These are phyloP conservation scores for Zymoseptoria tritici DNA, from an alignment of 2,329 filamentous ascomycete species.

Conservation along the genomic window DNA sequence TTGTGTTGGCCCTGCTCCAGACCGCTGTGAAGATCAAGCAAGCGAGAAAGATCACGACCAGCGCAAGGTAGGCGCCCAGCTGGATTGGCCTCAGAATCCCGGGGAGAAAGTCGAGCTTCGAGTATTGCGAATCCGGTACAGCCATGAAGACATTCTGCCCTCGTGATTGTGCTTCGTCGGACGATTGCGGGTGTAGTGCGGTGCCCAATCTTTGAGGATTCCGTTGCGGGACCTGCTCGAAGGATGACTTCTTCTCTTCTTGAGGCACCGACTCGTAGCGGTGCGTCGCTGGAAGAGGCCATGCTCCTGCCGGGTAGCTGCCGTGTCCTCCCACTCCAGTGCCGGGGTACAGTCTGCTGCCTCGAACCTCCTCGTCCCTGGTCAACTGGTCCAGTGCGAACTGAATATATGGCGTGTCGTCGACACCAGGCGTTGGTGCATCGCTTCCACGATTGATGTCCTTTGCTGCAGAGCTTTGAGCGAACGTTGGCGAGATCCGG, in stretches of 20 bases:
- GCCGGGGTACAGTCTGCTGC: slow-evolving; percentile 43
- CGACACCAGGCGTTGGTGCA: slow-evolving; percentile 63
- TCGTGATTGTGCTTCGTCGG: slow-evolving; percentile 3
- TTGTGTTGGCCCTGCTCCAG: slow-evolving; percentile 55
- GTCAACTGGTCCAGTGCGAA: slow-evolving; percentile 87
- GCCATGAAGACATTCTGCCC: slow-evolving; percentile 28
- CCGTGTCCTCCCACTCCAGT: slow-evolving; percentile 16
- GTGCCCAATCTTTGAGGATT: slow-evolving; percentile 12
- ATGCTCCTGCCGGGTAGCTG: slow-evolving; percentile 12
- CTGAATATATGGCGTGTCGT: slow-evolving; percentile 80
- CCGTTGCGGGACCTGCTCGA: slow-evolving; percentile 8
- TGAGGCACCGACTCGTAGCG: slow-evolving; percentile 18
- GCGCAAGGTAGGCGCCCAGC: slow-evolving; percentile 51
- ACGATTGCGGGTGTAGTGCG: slow-evolving; percentile 1
- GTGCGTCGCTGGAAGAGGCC: slow-evolving; percentile 9
- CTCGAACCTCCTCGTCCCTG: slow-evolving; percentile 57
- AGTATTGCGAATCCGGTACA: slow-evolving; percentile 21
- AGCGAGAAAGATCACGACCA: slow-evolving; percentile 63
- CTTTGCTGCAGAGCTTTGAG: slow-evolving; percentile 25
- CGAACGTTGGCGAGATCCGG: slow-evolving; percentile 17
- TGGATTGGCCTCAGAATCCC: slow-evolving; percentile 60
- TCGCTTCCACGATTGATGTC: slow-evolving; percentile 28
- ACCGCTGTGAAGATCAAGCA: slow-evolving; percentile 66
- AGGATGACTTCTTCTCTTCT: slow-evolving; percentile 13
- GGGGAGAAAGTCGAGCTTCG: slow-evolving; percentile 60